A percentile compares a stretch with the other conserved stretches of the same genome.
Conservation (phyloP, 176 grass and related monocot genomes). For the Elymus sibiricus region DNA sequence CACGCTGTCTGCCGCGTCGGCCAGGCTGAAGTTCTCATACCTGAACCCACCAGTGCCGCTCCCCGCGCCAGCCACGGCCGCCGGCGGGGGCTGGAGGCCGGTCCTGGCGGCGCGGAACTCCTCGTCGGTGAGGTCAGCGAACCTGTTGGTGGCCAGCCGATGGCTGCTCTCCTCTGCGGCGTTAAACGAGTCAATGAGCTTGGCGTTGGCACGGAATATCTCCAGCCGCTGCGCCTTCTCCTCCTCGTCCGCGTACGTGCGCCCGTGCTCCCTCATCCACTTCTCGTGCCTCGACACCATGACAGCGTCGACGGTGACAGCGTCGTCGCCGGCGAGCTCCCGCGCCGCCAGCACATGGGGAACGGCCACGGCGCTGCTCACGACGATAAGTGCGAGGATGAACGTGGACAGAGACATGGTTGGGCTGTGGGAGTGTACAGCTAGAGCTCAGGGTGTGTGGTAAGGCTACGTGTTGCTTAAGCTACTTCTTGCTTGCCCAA, state of each 20-base stretch:
- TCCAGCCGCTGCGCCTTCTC: conserved; percentile 47
- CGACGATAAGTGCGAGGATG: neutral
- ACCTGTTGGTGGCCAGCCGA: conserved; percentile 44
- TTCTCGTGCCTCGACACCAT: conserved; percentile 50
- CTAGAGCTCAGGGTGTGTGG: neutral
- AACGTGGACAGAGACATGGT: conserved; percentile 26
- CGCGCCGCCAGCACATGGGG: neutral
- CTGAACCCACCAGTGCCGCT: conserved; percentile 23
- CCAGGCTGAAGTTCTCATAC: conserved; percentile 55
- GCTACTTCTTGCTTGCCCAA: neutral
- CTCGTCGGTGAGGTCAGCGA: conserved; percentile 66
- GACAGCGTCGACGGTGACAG: neutral
- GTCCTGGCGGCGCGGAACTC: conserved; percentile 48
- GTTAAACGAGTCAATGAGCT: conserved; percentile 49
- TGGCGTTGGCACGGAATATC: conserved; percentile 43
- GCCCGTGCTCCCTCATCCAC: conserved; percentile 61
- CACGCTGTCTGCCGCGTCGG: conserved; percentile 16
- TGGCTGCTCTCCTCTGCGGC: conserved; percentile 34
- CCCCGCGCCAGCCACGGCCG: neutral
- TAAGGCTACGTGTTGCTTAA: neutral
- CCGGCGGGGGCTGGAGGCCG: conserved; percentile 1
- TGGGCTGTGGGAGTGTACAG: neutral
- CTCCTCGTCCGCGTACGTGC: conserved; percentile 36
- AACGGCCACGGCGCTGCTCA: neutral
- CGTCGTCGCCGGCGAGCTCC: neutral